Percentiles rank a stretch among this genome's conserved stretches.
These are phyloP conservation scores for Batkoa obscura DNA, from an alignment of 371 early-diverging fungal species.

Conservation along the genomic window DNA sequence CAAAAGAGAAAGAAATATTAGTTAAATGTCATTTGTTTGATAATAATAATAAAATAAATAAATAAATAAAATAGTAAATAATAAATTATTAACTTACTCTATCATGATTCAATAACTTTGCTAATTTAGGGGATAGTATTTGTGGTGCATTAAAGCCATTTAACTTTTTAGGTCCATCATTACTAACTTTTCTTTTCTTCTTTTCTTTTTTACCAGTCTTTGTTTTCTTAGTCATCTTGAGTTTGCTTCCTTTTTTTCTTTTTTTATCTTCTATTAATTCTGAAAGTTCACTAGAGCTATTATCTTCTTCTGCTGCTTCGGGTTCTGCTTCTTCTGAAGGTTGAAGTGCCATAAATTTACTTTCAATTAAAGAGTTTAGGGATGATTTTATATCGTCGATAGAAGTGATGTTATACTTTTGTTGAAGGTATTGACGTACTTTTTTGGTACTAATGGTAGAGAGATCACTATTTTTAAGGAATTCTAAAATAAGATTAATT, in stretches of 20 bases:
- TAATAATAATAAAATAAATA: too few relatives aligned
- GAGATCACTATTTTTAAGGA: conserved; percentile 24
- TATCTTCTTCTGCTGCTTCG: neutral
- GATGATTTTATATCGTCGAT: conserved; percentile 9
- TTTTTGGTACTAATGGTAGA: conserved; percentile 26
- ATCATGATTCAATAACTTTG: conserved; percentile 21
- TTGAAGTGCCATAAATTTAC: conserved; percentile 10
- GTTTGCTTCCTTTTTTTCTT: neutral
- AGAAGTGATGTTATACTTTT: conserved; percentile 9
- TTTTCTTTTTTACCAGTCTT: neutral
- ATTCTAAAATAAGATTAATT: conserved; percentile 8
- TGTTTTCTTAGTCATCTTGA: conserved; percentile 5
- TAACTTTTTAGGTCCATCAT: conserved; percentile 6
- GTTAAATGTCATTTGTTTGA: neutral
- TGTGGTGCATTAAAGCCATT: conserved; percentile 9
- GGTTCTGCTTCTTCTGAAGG: conserved; percentile 11
- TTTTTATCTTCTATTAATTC: neutral
- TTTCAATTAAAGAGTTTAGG: conserved; percentile 20
- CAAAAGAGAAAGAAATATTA: neutral
- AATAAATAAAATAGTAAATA: neutral
- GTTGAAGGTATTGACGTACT: conserved; percentile 22
- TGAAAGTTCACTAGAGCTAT: neutral
- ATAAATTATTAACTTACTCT: conserved; percentile 16
- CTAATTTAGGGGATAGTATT: conserved; percentile 22
- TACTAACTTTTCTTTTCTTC: conserved; percentile 5